phyloP scores from a whole-genome alignment of 768 basidiomycete genomes.

The Coprinellus micaceus region DNA sequence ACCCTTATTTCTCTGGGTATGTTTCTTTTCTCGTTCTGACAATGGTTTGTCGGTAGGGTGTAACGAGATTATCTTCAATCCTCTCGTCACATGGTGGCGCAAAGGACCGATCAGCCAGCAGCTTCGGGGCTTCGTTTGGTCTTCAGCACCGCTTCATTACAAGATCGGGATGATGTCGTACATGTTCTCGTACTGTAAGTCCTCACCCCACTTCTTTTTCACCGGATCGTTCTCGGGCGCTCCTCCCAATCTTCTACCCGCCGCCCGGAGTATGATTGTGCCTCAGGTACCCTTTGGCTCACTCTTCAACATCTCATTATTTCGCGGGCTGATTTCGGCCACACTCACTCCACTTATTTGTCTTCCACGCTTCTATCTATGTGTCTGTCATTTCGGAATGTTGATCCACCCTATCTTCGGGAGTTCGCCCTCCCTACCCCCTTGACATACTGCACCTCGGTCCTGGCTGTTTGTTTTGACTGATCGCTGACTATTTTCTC shows the following conservation, averaged over 20 bases:
- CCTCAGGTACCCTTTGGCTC: neutral
- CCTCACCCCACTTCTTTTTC: conserved; percentile 7
- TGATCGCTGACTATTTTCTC: conserved; percentile 2
- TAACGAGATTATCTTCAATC: conserved; percentile 83
- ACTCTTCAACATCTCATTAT: too few relatives aligned
- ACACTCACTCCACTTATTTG: neutral
- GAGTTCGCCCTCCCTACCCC: neutral
- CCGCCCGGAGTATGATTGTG: neutral
- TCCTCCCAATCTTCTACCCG: neutral
- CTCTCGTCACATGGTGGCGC: conserved; percentile 70
- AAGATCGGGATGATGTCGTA: conserved; percentile 78
- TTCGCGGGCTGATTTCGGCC: neutral
- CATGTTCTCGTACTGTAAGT: conserved; percentile 46
- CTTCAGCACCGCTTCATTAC: conserved; percentile 71
- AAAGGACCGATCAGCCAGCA: conserved; percentile 77
- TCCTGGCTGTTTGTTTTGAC: neutral
- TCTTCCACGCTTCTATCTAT: neutral
- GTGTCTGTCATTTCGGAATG: neutral
- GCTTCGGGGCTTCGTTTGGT: conserved; percentile 73
- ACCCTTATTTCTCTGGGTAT: conserved; percentile 10
- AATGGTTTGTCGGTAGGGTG: conserved; percentile 36
- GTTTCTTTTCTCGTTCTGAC: neutral
- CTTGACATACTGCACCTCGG: too few relatives aligned
- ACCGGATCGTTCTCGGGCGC: neutral
- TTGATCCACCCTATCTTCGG: neutral